phyloP scores from a whole-genome alignment of 331 rosid species.

The Rosa hybrid region DNA sequence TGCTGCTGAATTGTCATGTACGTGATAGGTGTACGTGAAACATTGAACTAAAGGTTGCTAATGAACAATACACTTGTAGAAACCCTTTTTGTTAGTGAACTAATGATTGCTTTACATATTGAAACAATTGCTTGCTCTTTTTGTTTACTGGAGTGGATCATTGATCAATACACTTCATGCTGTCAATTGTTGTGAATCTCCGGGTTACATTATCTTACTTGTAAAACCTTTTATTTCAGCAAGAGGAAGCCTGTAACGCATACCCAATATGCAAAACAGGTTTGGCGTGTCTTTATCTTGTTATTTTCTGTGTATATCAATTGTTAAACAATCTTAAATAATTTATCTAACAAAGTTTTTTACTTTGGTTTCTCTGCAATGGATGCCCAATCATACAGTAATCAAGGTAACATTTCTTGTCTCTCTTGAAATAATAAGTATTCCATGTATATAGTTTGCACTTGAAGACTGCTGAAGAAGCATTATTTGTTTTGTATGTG shows the following conservation, averaged over 20 bases:
- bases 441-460: background rate
- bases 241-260: slow-evolving; percentile 57
- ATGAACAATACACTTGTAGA: background rate
- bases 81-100: background rate
- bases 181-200: background rate
- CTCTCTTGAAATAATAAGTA: slow-evolving; percentile 4
- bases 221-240: slow-evolving; percentile 30
- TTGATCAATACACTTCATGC: background rate
- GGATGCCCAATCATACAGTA: slow-evolving; percentile 28
- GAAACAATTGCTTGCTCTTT: background rate
- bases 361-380: slow-evolving; percentile 14
- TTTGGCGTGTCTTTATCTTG: slow-evolving; percentile 8
- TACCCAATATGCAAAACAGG: slow-evolving; percentile 55
- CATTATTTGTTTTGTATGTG: slow-evolving; percentile 11
- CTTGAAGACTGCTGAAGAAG: background rate
- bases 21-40: background rate
- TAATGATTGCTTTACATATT: background rate
- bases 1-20: background rate
- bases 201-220: background rate
- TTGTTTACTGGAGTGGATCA: background rate
- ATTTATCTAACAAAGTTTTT: slow-evolving; percentile 16
- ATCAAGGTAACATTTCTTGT: slow-evolving; percentile 32
- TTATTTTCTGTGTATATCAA: background rate
- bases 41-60: background rate
- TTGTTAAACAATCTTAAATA: background rate